Percentiles rank a stretch among this genome's conserved stretches.
Evolutionary conservation across 257 asterid genomes (phyloP).

Genomic region (Gentiana straminea): DNA sequence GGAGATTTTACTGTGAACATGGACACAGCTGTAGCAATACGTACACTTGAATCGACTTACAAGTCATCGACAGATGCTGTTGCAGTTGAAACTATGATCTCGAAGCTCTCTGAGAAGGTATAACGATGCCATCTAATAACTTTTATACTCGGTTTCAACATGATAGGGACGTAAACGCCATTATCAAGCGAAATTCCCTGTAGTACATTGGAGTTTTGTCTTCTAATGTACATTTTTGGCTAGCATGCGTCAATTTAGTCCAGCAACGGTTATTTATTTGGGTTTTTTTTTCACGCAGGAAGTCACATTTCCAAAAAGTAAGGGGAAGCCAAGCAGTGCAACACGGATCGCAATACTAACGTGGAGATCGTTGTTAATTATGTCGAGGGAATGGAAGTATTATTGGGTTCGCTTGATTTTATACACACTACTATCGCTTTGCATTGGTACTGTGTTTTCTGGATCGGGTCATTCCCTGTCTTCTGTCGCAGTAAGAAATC

Average conservation of each 20-base stretch:
- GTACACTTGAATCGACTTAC: slow-evolving; percentile 93
- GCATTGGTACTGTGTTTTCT: slow-evolving; percentile 76
- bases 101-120: slow-evolving; percentile 86
- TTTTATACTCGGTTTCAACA: not conserved
- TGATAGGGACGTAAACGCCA: too few relatives aligned
- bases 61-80: slow-evolving; percentile 89
- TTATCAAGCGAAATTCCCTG: too few relatives aligned
- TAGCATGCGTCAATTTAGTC: not conserved
- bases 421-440: slow-evolving; percentile 63
- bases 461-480: slow-evolving; percentile 96
- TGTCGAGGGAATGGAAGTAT: slow-evolving; percentile 99
- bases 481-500: slow-evolving; percentile 68
- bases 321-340: slow-evolving; percentile 59
- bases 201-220: too few relatives aligned
- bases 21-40: slow-evolving; percentile 99
- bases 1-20: slow-evolving; percentile 94
- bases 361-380: slow-evolving; percentile 90
- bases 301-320: slow-evolving; percentile 81
- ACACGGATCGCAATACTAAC: slow-evolving; percentile 67
- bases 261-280: not conserved
- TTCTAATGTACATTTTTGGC: too few relatives aligned
- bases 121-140: slow-evolving; percentile 3
- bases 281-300: slow-evolving; percentile 41
- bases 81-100: slow-evolving; percentile 77
- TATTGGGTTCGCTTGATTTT: slow-evolving; percentile 95